Conservation (phyloP, 305 asterid species). For the Ruellia speciosa region DNA sequence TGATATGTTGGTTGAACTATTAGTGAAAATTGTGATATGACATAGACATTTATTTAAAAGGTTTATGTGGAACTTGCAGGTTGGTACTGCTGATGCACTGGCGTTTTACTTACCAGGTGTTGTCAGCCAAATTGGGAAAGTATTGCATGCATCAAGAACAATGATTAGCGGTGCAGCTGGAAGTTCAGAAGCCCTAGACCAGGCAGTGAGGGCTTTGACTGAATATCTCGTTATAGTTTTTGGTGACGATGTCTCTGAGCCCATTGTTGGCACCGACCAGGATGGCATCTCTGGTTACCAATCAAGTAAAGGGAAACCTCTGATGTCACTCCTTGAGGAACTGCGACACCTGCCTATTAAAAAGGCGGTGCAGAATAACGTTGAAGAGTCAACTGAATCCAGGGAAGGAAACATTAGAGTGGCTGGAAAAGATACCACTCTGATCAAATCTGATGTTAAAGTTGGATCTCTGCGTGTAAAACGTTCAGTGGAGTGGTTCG, state of each 20-base stretch:
- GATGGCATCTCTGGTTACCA: slow-evolving; percentile 25
- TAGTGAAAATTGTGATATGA: not conserved
- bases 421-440: slow-evolving; percentile 29
- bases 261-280: slow-evolving; percentile 24
- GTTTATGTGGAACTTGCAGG: slow-evolving; percentile 48
- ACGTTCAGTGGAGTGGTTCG: slow-evolving; percentile 71
- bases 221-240: slow-evolving; percentile 74
- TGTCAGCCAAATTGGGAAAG: slow-evolving; percentile 84
- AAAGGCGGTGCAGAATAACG: slow-evolving; percentile 27
- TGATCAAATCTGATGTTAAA: slow-evolving; percentile 23
- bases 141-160: slow-evolving; percentile 61
- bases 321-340: slow-evolving; percentile 52
- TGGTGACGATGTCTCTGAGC: slow-evolving; percentile 38
- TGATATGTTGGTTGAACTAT: slow-evolving; percentile 1
- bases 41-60: slow-evolving; percentile 12
- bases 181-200: slow-evolving; percentile 66
- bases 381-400: slow-evolving; percentile 29
- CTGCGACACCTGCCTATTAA: slow-evolving; percentile 64
- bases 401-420: slow-evolving; percentile 22
- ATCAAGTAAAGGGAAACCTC: slow-evolving; percentile 44
- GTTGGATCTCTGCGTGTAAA: slow-evolving; percentile 52
- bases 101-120: slow-evolving; percentile 95
- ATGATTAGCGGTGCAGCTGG: slow-evolving; percentile 96
- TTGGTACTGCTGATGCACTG: slow-evolving; percentile 84
- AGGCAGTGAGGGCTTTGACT: slow-evolving; percentile 67